Evolutionary conservation across 306 rosid genomes (phyloP), one percentile per base, ranked within the genome.

Genomic region (Inga laurina): DNA sequence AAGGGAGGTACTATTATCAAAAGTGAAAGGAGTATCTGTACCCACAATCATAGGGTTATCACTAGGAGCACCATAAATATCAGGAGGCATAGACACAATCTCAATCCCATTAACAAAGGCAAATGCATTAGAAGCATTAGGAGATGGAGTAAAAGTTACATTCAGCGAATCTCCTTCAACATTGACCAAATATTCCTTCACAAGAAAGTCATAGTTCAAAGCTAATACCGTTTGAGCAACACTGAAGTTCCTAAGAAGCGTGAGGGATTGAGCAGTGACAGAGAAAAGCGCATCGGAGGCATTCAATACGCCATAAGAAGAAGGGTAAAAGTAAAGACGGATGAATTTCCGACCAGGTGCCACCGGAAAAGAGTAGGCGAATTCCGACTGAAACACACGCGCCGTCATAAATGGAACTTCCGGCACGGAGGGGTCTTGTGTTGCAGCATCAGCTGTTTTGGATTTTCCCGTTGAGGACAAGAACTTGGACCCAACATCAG

Each of bases 51-150:
- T 3, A 5, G 87, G 15, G 49, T 49, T 52, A 48, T 85, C 90
- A 80, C 78, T 91, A 2, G 85, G 30, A 9, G 88, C 24, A 72
- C 87, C 83, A 80, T 94, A 97, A 81, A 94, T 83, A 73, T 94
- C 99, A 8, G 97, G 90, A 10, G 97, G 91, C 95, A 92, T 90
- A 2, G 98, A 92, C 69, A 97, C 90, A 80, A 97, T 74, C 91
- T 94, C 99, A 67, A 97, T 91, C 85, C 99, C 99, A 82, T 97
- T 97, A n/a, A 94, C 93, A 84, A 94, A 97, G 0, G 97, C 98
- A 77, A 82, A 92, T 0, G 95, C 88, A 67, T 92, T 92, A 0
- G 97, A 82, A 71, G 88, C 81, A 27, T 80, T 66, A 27, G 88
- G 3, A 2, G 98, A 94, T 2, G 99, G 99, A 51, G 44, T 69